A percentile compares a stretch with the other conserved stretches of the same genome.
Conservation (phyloP, 441 rosid species). For the Gossypium davidsonii region DNA sequence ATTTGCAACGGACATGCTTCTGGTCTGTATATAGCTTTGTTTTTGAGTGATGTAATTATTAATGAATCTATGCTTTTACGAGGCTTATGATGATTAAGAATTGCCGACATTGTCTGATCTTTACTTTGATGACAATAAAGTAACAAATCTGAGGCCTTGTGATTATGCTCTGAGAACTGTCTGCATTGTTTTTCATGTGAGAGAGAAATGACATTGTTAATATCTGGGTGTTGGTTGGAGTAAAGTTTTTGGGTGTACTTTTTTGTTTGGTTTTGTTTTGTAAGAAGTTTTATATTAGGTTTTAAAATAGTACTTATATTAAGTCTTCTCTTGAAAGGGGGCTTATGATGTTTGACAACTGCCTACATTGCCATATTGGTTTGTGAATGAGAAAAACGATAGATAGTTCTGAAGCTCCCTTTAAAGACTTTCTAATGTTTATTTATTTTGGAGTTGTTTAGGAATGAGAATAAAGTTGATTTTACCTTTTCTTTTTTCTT, state of each 20-base stretch:
- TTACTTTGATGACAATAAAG: neutral
- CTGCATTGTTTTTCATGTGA: neutral
- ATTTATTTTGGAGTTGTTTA: neutral
- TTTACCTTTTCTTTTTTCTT: neutral
- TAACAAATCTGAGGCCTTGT: neutral
- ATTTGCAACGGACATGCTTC: no score
- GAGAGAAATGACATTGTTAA: neutral
- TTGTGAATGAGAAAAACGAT: neutral
- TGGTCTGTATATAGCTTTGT: neutral
- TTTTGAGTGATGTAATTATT: neutral
- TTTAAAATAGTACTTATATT: neutral
- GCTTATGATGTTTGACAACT: neutral
- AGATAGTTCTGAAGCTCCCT: neutral
- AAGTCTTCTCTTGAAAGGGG: neutral
- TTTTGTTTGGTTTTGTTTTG: neutral
- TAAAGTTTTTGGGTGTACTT: neutral
- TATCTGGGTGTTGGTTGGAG: neutral
- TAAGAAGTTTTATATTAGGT: neutral
- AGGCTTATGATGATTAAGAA: slow-evolving; percentile 12
- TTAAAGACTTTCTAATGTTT: neutral
- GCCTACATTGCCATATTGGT: neutral
- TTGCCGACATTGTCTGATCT: slow-evolving; percentile 18
- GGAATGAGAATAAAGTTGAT: neutral
- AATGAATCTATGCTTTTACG: neutral
- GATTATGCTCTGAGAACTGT: neutral